Evolutionary conservation across 257 asterid species (phyloP).

Genomic region (Penstemon newberryi): DNA sequence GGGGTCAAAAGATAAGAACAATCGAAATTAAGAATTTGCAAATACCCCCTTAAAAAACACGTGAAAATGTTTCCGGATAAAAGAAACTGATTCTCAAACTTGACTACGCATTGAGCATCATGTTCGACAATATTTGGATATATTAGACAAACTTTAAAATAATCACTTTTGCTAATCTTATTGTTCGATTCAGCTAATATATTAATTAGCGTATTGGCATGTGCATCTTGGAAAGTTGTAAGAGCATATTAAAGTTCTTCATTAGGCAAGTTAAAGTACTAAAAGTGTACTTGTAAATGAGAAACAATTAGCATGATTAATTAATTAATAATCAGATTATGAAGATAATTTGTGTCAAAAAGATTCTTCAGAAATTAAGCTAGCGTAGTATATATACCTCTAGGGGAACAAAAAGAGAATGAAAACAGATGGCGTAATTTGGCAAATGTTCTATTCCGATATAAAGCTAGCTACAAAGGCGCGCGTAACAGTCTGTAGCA

Average conservation of each 20-base stretch:
- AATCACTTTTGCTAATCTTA: not conserved
- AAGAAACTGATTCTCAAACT: slow-evolving; percentile 18
- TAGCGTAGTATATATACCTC: slow-evolving; percentile 5
- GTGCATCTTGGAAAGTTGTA: not conserved
- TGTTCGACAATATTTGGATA: slow-evolving; percentile 26
- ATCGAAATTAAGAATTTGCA: too few species aligned
- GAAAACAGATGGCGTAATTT: slow-evolving; percentile 27
- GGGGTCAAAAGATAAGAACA: too few species aligned
- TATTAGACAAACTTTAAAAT: slow-evolving; percentile 16
- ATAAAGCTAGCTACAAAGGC: slow-evolving; percentile 21
- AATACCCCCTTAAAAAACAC: not conserved
- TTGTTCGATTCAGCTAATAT: not conserved
- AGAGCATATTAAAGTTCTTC: slow-evolving; percentile 19
- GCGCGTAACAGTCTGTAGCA: not conserved
- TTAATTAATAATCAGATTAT: not conserved
- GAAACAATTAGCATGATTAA: slow-evolving; percentile 26
- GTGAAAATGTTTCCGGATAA: not conserved
- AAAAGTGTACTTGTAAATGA: slow-evolving; percentile 35
- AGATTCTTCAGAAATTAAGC: not conserved
- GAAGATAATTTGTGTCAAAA: slow-evolving; percentile 11
- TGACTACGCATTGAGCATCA: slow-evolving; percentile 26
- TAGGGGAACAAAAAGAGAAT: slow-evolving; percentile 21
- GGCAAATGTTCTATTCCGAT: slow-evolving; percentile 38
- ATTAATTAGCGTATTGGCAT: not conserved
- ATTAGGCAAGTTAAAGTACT: slow-evolving; percentile 27